Base-by-base conservation (phyloP, 2,329 filamentous ascomycete species). In the Colletotrichum destructivum region DNA sequence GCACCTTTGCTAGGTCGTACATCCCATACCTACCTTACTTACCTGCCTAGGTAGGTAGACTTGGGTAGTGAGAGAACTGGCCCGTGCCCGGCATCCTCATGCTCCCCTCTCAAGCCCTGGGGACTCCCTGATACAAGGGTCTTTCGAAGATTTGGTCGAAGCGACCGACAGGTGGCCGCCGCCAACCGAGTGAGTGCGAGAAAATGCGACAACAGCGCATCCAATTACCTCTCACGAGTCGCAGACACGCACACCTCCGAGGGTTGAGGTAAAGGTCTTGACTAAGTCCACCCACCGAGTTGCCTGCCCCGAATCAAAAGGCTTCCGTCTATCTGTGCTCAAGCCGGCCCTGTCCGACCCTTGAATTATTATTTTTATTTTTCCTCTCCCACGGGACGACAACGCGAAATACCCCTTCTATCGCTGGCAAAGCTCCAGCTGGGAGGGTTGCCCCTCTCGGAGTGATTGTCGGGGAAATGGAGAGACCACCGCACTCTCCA, bases 381-480 rank as follows among this genome's bases (percentile, higher is more conserved):
- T 38, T 9, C 35, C 35, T 49, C 54, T 31, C 55, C 68, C 51
- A 51, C 31, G 54, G 60, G 40, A 69, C 54, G 23, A 71, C 60
- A 69, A 42, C 46, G 26, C 57, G 35, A 38, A 38, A 38, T 56
- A 60, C 52, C n/a, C 44, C 44, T 23, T 38, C 18, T 42, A 56
- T 21, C 8, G 2, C 35, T 49, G 46, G n/a, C 52, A 21, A 31
- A 35, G 31, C 38, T 49, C 15, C 40, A 31, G 21, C 31, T 46
- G 18, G 21, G 21, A 51, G 21, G 47, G 47, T 7, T 7, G 65
- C 69, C 55, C 55, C 47, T 56, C 55, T 72, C 59, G 65, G 59
- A 72, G 55, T 59, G 69, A 61, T 64, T 61, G 42, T 69, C 69
- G 66, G 69, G 60, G 52, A 69, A 64, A 69, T 49, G 21, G 35